These are phyloP conservation scores for Eucalyptus pauciflora DNA, from an alignment of 345 rosid species.

Conservation along the genomic window DNA sequence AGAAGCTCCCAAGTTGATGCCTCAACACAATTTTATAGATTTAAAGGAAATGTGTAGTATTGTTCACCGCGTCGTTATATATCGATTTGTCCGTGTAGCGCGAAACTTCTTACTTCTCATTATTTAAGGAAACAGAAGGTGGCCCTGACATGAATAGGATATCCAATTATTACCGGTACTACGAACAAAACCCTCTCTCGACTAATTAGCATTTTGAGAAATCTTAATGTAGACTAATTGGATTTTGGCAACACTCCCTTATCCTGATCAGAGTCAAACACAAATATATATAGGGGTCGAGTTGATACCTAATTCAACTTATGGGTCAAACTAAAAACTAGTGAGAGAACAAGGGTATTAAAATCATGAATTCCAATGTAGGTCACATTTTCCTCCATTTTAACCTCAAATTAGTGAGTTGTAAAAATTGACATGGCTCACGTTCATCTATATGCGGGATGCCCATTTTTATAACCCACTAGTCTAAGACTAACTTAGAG, in stretches of 20 bases:
- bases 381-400: not conserved
- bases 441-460: not conserved
- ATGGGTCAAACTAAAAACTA: not conserved
- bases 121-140: not conserved
- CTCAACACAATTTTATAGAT: not conserved
- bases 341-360: not conserved
- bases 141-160: not conserved
- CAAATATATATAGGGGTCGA: not conserved
- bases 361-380: not conserved
- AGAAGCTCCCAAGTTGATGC: not conserved
- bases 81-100: fast-evolving
- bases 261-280: fast-evolving
- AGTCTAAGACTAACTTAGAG: not conserved
- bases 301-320: not conserved
- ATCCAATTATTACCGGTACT: not conserved
- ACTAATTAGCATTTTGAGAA: not conserved
- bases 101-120: not conserved
- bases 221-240: not conserved
- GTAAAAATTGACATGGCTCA: not conserved
- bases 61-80: fast-evolving
- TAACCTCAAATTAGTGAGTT: not conserved
- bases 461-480: not conserved
- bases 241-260: not conserved
- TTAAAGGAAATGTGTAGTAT: fast-evolving
- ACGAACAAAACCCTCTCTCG: not conserved